phyloP scores from a whole-genome alignment of 768 basidiomycete species.

The Calocybe gangraenosa region DNA sequence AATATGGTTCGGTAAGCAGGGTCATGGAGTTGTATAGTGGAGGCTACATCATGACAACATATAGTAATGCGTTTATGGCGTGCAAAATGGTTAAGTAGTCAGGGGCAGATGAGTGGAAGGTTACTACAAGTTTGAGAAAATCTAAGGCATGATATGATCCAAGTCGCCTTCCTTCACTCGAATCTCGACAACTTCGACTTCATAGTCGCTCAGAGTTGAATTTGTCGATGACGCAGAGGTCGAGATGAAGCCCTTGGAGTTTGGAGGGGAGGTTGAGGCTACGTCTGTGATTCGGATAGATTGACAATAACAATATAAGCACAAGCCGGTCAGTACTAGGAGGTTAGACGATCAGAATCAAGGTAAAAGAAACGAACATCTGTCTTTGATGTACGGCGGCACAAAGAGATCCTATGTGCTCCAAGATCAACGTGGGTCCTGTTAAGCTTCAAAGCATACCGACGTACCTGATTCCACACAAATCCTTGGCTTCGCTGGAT shows the following conservation, averaged over 20 bases:
- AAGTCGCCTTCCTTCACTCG: slow-evolving; percentile 77
- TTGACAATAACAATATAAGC: slow-evolving; percentile 8
- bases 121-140: not conserved
- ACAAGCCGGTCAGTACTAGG: slow-evolving; percentile 17
- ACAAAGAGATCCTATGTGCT: slow-evolving; percentile 70
- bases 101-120: not conserved
- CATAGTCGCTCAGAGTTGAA: slow-evolving; percentile 68
- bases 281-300: slow-evolving; percentile 47
- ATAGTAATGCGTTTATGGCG: too few species aligned
- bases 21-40: too few species aligned
- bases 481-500: slow-evolving; percentile 87
- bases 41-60: too few species aligned
- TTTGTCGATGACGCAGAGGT: slow-evolving; percentile 66
- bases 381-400: slow-evolving; percentile 85
- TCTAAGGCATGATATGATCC: slow-evolving; percentile 67
- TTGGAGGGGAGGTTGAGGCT: slow-evolving; percentile 79
- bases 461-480: slow-evolving; percentile 83
- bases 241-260: slow-evolving; percentile 59
- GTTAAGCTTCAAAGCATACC: not conserved
- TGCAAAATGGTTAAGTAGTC: not conserved
- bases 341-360: slow-evolving; percentile 13
- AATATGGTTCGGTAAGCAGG: too few species aligned
- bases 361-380: slow-evolving; percentile 57
- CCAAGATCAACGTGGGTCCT: slow-evolving; percentile 1
- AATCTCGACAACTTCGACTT: slow-evolving; percentile 87